Conservation (phyloP, 2,329 filamentous ascomycete genomes). For the Colletotrichum cordylinicola region DNA sequence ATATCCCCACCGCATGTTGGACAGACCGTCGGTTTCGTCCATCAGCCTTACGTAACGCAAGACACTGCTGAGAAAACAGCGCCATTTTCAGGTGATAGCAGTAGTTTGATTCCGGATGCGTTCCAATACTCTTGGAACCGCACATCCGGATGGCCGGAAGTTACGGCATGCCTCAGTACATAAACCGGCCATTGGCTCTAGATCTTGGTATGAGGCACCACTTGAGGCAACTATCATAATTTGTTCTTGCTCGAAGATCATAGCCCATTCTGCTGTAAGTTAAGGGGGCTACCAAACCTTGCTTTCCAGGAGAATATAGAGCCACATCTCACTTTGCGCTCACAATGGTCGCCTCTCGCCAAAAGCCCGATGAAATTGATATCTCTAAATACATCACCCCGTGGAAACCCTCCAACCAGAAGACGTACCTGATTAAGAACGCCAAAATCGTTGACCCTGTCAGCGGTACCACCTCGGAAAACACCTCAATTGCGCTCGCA, state of each 20-base stretch:
- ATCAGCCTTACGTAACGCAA: not conserved
- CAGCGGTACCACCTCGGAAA: not conserved
- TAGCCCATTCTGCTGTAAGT: accelerated
- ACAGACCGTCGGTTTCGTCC: not conserved
- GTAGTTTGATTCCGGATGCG: not conserved
- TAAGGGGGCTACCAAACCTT: not conserved
- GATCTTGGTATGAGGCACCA: not conserved
- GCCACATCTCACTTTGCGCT: not conserved
- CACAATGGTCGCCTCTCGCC: not conserved
- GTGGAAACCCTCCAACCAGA: not conserved
- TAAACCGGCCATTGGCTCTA: not conserved
- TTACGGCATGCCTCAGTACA: not conserved
- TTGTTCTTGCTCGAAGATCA: not conserved
- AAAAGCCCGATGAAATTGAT: not conserved
- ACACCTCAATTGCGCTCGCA: not conserved
- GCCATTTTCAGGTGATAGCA: not conserved
- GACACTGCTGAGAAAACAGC: not conserved
- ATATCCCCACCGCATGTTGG: not conserved
- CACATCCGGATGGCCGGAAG: not conserved
- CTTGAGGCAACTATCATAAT: not conserved
- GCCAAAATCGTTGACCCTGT: not conserved
- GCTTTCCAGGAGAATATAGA: accelerated
- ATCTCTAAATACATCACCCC: not conserved
- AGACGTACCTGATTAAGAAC: not conserved
- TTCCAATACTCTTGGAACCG: not conserved